These are phyloP conservation scores for Hymenoscyphus fraxineus DNA, from an alignment of 2,329 filamentous ascomycete genomes.

Conservation along the genomic window DNA sequence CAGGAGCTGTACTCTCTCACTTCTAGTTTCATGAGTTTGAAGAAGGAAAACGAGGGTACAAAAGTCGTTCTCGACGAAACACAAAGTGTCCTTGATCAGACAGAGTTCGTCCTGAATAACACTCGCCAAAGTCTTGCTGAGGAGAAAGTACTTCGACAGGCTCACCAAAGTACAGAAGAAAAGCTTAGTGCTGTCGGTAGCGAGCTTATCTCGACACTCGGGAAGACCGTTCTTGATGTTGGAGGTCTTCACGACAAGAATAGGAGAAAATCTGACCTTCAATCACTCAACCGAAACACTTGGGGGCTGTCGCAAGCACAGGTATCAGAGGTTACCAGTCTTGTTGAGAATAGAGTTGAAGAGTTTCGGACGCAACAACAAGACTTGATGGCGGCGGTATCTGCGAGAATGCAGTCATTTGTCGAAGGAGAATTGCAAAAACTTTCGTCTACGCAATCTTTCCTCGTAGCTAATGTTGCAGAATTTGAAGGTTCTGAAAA, in stretches of 20 bases:
- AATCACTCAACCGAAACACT: constrained; percentile 69
- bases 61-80: constrained; percentile 71
- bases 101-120: constrained; percentile 74
- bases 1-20: constrained; percentile 87
- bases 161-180: constrained; percentile 80
- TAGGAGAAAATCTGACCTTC: constrained; percentile 77
- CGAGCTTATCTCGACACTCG: constrained; percentile 73
- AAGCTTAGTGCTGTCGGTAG: constrained; percentile 70
- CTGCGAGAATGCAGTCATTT: constrained; percentile 70
- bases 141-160: constrained; percentile 74
- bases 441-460: constrained; percentile 63
- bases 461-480: constrained; percentile 65
- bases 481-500: constrained; percentile 65
- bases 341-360: constrained; percentile 72
- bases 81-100: constrained; percentile 78
- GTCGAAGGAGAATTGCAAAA: constrained; percentile 71
- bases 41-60: constrained; percentile 83
- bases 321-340: constrained; percentile 70
- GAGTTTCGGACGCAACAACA: constrained; percentile 71
- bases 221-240: constrained; percentile 75
- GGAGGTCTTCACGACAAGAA: constrained; percentile 82
- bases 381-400: constrained; percentile 63
- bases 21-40: constrained; percentile 80
- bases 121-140: constrained; percentile 75
- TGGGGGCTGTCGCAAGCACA: constrained; percentile 76